These are phyloP conservation scores for Amylostereum chailletii DNA, from an alignment of 1,284 basidiomycete species.

Conservation along the genomic window DNA sequence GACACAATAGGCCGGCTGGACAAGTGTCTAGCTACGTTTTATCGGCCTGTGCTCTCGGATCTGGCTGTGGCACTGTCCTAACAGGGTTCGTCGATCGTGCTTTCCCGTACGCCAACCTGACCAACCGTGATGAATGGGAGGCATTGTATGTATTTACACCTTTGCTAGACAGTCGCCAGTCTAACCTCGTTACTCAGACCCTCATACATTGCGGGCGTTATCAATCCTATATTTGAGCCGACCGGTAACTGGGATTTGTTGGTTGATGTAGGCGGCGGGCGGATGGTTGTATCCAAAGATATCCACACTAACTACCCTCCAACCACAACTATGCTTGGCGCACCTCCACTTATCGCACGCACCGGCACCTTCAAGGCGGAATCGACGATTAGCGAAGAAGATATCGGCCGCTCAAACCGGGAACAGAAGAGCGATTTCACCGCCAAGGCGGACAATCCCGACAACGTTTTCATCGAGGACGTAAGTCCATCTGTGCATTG, in stretches of 20 bases:
- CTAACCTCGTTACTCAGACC: constrained; percentile 35
- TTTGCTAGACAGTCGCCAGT: neutral
- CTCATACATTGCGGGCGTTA: constrained; percentile 93
- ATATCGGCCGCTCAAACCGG: constrained; percentile 32
- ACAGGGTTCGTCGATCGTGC: constrained; percentile 82
- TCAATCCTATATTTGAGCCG: constrained; percentile 91
- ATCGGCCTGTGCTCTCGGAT: constrained; percentile 86
- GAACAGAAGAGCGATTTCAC: constrained; percentile 38
- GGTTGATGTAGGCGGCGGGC: constrained; percentile 82
- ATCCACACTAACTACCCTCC: constrained; percentile 57
- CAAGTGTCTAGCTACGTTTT: constrained; percentile 87
- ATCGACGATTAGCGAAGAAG: constrained; percentile 47
- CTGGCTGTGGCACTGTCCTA: constrained; percentile 80
- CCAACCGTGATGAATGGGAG: constrained; percentile 84
- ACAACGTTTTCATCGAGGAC: constrained; percentile 88
- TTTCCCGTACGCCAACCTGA: constrained; percentile 91
- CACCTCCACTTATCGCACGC: constrained; percentile 37
- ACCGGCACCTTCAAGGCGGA: constrained; percentile 58
- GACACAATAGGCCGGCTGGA: constrained; percentile 78
- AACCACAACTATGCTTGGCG: constrained; percentile 25
- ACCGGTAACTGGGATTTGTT: constrained; percentile 87
- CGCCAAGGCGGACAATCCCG: constrained; percentile 58
- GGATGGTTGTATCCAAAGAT: constrained; percentile 80
- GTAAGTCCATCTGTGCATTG: constrained; percentile 35
- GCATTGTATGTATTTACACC: constrained; percentile 51